These are phyloP conservation scores for Hypholoma fasciculare DNA, from an alignment of 768 basidiomycete species.

Conservation along the genomic window DNA sequence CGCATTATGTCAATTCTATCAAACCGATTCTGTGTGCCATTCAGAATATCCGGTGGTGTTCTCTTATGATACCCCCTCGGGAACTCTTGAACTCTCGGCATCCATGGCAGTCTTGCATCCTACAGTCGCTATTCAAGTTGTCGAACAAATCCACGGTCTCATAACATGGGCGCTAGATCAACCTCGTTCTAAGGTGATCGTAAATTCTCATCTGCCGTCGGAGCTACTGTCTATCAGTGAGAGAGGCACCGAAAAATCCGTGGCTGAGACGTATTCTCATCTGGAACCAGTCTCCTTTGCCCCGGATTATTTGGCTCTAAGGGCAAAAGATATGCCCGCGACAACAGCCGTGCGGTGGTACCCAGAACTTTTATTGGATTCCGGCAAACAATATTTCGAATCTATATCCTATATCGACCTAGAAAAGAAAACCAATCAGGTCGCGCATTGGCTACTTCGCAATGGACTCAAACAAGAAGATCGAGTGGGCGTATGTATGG, in stretches of 20 bases:
- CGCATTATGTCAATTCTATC: slow-evolving; percentile 21
- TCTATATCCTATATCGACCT: slow-evolving; percentile 37
- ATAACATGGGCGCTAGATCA: slow-evolving; percentile 15
- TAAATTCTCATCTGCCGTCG: slow-evolving; percentile 14
- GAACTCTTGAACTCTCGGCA: slow-evolving; percentile 15
- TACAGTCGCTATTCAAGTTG: slow-evolving; percentile 24
- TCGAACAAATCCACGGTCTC: slow-evolving; percentile 24
- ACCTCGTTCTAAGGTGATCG: slow-evolving; percentile 7
- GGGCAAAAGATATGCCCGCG: slow-evolving; percentile 23
- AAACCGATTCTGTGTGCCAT: background rate
- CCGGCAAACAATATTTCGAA: slow-evolving; percentile 16
- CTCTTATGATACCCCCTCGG: slow-evolving; percentile 11
- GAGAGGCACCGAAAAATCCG: slow-evolving; percentile 19
- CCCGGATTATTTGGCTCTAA: slow-evolving; percentile 28
- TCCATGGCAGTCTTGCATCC: slow-evolving; percentile 20
- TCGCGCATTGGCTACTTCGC: slow-evolving; percentile 41
- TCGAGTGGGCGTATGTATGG: slow-evolving; percentile 46
- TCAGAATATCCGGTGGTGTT: slow-evolving; percentile 21
- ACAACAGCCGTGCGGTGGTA: slow-evolving; percentile 30
- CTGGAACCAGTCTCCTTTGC: slow-evolving; percentile 20
- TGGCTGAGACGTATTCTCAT: slow-evolving; percentile 24
- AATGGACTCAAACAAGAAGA: slow-evolving; percentile 36
- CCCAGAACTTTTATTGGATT: slow-evolving; percentile 24
- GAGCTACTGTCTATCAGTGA: slow-evolving; percentile 26
- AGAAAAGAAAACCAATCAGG: slow-evolving; percentile 34